phyloP scores from a whole-genome alignment of 163 green algal species.

The Dunaliella salina region DNA sequence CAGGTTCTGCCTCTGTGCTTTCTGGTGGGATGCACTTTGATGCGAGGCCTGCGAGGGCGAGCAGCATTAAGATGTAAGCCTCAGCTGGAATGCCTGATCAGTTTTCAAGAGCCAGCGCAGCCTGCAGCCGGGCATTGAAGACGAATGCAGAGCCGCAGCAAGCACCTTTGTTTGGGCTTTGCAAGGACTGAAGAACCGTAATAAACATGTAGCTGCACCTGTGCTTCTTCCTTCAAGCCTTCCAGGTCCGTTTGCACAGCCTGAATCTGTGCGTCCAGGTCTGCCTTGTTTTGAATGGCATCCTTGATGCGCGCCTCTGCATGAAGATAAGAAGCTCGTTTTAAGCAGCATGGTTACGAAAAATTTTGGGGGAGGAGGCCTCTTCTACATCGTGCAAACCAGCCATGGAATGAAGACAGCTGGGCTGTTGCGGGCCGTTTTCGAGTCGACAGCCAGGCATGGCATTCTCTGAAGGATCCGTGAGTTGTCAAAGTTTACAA shows the following conservation, averaged over 20 bases:
- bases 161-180: not conserved
- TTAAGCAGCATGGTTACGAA: not conserved
- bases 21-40: not conserved
- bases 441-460: not conserved
- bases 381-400: not conserved
- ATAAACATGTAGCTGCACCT: not conserved
- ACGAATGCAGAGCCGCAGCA: not conserved
- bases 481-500: not conserved
- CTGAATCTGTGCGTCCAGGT: not conserved
- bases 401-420: not conserved
- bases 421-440: not conserved
- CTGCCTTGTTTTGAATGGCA: not conserved
- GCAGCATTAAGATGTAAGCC: not conserved
- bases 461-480: not conserved
- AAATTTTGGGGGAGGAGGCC: not conserved
- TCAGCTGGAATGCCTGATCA: not conserved
- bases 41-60: not conserved
- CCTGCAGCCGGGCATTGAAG: too few species aligned
- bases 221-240: not conserved
- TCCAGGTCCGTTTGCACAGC: not conserved
- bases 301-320: not conserved
- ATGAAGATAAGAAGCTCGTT: too few species aligned
- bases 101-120: too few species aligned
- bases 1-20: conserved; percentile 1
- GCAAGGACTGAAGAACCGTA: too few species aligned